phyloP scores from a whole-genome alignment of 768 basidiomycete species.

The Mycena indigotica region DNA sequence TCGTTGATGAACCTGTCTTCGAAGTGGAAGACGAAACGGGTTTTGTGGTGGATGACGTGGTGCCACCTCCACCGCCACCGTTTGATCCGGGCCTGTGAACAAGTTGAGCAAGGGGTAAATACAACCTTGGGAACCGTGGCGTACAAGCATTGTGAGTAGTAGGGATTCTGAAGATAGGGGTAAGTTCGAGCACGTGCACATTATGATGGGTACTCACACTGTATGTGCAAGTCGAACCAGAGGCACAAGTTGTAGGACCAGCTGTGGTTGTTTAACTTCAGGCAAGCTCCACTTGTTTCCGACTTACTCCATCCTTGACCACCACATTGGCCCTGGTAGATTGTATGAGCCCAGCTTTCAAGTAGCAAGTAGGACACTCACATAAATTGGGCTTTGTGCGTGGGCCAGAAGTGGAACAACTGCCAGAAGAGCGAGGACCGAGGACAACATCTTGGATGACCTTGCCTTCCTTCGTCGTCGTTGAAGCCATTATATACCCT shows the following conservation, averaged over 20 bases:
- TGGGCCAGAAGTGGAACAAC: conserved; percentile 46
- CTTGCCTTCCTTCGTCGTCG: neutral
- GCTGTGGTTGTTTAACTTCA: neutral
- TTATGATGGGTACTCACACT: neutral
- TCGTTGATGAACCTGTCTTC: conserved; percentile 19
- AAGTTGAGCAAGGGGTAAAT: neutral
- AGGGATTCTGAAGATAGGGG: conserved; percentile 29
- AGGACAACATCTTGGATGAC: conserved; percentile 44
- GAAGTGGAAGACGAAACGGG: neutral
- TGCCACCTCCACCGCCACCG: neutral
- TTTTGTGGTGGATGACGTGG: neutral
- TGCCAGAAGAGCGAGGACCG: conserved; percentile 45
- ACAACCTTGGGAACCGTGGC: conserved; percentile 9
- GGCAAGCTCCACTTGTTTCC: neutral
- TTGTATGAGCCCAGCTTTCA: conserved; percentile 39
- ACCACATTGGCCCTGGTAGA: conserved; percentile 49
- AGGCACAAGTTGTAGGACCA: conserved; percentile 33
- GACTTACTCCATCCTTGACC: conserved; percentile 27
- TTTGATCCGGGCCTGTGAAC: neutral
- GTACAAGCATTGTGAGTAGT: conserved; percentile 47
- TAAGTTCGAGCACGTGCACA: neutral
- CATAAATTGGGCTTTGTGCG: conserved; percentile 44
- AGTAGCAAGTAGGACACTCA: conserved; percentile 18
- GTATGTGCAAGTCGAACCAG: conserved; percentile 36
- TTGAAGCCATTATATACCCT: neutral